A percentile compares a stretch with the other conserved stretches of the same genome.
Conservation (phyloP, 176 grass and related monocot species). For the Alopecurus myosuroides region DNA sequence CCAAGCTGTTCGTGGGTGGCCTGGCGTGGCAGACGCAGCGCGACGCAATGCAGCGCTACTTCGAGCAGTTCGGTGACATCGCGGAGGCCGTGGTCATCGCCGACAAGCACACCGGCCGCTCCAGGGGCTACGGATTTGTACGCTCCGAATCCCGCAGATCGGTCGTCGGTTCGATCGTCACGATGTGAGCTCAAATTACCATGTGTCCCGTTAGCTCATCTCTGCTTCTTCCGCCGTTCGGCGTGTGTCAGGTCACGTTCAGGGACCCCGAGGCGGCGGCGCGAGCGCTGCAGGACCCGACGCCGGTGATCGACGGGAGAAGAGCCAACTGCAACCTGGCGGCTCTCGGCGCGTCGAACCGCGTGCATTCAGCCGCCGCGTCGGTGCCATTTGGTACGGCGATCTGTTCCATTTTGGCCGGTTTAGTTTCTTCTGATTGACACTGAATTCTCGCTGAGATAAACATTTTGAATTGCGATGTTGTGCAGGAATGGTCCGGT, state of each 20-base stretch:
- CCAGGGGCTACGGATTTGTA: constrained; percentile 66
- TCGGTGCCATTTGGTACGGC: not conserved
- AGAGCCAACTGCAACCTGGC: constrained; percentile 61
- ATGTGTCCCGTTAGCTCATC: not conserved
- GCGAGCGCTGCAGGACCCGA: constrained; percentile 52
- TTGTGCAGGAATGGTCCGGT: constrained; percentile 27
- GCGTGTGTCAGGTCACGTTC: constrained; percentile 44
- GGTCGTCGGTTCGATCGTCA: not conserved
- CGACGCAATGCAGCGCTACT: constrained; percentile 43
- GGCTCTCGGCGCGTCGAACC: constrained; percentile 29
- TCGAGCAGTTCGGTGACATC: constrained; percentile 58
- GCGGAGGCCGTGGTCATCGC: constrained; percentile 57
- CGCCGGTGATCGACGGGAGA: constrained; percentile 55
- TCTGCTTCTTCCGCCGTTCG: not conserved
- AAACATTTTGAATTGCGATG: not conserved
- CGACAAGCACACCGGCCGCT: constrained; percentile 65
- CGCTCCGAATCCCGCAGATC: not conserved
- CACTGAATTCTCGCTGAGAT: not conserved
- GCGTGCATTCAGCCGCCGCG: not conserved
- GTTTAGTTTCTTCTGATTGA: not conserved
- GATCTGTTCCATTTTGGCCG: not conserved
- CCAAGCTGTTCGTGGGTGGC: constrained; percentile 57
- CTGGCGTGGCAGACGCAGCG: constrained; percentile 57
- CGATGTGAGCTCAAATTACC: not conserved
- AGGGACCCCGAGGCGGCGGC: constrained; percentile 34